These are phyloP conservation scores for Melampsora abietis-canadensis DNA, from an alignment of 1,284 basidiomycete species.

Conservation along the genomic window DNA sequence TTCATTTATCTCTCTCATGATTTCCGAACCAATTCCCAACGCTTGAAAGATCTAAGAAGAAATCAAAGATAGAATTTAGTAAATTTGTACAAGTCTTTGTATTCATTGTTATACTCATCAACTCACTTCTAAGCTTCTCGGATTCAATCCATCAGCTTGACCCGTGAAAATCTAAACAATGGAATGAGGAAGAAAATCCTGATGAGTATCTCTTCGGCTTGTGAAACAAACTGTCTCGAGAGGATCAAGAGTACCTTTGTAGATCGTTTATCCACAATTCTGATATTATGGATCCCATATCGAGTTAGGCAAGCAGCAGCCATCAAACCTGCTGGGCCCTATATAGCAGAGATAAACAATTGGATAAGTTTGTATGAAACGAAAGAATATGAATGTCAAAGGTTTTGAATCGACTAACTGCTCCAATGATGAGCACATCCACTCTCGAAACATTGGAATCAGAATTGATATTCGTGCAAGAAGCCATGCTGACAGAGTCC, in stretches of 20 bases:
- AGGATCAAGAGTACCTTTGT: neutral
- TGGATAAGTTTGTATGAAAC: neutral
- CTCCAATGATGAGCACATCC: conserved; percentile 16
- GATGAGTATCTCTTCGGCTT: neutral
- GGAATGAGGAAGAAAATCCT: neutral
- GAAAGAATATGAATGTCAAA: neutral
- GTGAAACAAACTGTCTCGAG: neutral
- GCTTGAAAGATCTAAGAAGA: conserved; percentile 1
- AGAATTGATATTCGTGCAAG: no score
- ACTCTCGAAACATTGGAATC: neutral
- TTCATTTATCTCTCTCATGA: neutral
- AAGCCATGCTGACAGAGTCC: no score
- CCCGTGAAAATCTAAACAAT: conserved; percentile 2
- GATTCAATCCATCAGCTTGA: conserved; percentile 6
- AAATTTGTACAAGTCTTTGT: neutral
- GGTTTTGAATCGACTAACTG: neutral
- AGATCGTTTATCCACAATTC: conserved; percentile 7
- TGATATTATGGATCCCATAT: conserved; percentile 5
- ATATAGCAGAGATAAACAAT: neutral
- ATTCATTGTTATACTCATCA: neutral
- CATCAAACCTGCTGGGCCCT: conserved; percentile 12
- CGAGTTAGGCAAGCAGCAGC: conserved; percentile 6
- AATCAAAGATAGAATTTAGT: neutral
- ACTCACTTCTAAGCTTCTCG: conserved; percentile 8
- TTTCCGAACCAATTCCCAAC: neutral